Conservation (phyloP, 768 basidiomycete genomes). For the Pisolithus marmoratus region DNA sequence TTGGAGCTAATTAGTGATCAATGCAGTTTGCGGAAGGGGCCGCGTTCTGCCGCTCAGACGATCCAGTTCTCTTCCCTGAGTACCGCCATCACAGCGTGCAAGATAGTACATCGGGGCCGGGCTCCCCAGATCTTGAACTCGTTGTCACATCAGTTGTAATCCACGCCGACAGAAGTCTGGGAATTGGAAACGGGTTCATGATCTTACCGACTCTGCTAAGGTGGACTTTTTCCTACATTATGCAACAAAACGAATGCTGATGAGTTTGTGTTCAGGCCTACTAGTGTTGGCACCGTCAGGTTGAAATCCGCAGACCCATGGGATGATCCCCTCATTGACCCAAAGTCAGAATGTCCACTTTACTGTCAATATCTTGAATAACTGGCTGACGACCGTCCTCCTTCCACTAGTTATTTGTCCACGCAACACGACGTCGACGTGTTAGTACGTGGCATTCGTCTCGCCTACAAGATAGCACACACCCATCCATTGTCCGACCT, state of each 20-base stretch:
- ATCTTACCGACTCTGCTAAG: constrained; percentile 19
- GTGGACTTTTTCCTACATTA: constrained; percentile 6
- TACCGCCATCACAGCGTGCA: constrained; percentile 22
- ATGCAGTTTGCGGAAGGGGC: constrained; percentile 23
- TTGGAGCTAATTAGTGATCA: not conserved
- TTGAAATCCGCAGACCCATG: constrained; percentile 37
- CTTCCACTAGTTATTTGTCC: constrained; percentile 34
- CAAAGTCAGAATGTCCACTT: constrained; percentile 26
- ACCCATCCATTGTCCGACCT: constrained; percentile 34
- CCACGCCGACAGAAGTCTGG: not conserved
- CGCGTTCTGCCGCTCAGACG: constrained; percentile 29
- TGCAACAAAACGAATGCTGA: not conserved
- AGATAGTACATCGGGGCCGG: constrained; percentile 24
- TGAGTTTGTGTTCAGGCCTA: constrained; percentile 30
- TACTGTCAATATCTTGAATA: constrained; percentile 4
- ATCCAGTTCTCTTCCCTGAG: constrained; percentile 27
- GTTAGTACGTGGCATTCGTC: constrained; percentile 36
- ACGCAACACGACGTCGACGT: constrained; percentile 35
- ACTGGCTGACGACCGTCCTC: no score
- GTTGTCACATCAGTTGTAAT: constrained; percentile 10
- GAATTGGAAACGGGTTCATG: constrained; percentile 14
- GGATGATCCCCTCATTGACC: constrained; percentile 40
- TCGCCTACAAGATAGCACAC: constrained; percentile 32
- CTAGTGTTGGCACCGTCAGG: constrained; percentile 35
- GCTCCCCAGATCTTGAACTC: constrained; percentile 27